These are phyloP conservation scores for Geotrichum australiense DNA, from an alignment of 1,139 yeast genomes.

Conservation along the genomic window DNA sequence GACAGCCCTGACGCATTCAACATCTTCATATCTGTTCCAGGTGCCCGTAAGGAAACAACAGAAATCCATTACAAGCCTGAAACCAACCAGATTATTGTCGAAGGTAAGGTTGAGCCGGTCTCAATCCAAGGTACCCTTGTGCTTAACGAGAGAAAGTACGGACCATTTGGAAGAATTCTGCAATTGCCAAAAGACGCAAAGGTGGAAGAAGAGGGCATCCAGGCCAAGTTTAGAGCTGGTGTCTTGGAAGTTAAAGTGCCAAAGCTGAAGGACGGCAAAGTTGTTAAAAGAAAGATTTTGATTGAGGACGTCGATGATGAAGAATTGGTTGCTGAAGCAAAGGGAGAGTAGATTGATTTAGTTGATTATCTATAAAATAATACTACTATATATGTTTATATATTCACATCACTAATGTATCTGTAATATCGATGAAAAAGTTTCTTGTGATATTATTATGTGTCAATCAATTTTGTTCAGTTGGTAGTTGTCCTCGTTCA, in stretches of 20 bases:
- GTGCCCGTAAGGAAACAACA: constrained; percentile 46
- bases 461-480: too few species aligned
- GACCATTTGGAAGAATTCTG: constrained; percentile 44
- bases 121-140: constrained; percentile 2
- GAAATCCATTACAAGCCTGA: constrained; percentile 51
- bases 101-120: constrained; percentile 36
- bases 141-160: constrained; percentile 13
- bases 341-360: background rate
- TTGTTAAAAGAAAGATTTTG: constrained; percentile 11
- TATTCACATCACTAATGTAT: background rate
- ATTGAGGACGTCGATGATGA: constrained; percentile 11
- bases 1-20: constrained; percentile 41
- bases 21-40: constrained; percentile 47
- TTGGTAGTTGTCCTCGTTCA: too few species aligned
- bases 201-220: constrained; percentile 45
- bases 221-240: constrained; percentile 47
- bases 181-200: constrained; percentile 47
- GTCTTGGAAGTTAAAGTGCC: constrained; percentile 47
- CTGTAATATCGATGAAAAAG: background rate
- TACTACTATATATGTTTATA: background rate
- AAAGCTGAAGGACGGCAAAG: constrained; percentile 27
- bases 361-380: too few species aligned
- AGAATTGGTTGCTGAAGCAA: constrained; percentile 3
- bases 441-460: background rate
- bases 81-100: constrained; percentile 41